Percentiles rank a stretch among this genome's conserved stretches.
Evolutionary conservation across 306 rosid genomes (phyloP).

Genomic region (Acacia acuminata): DNA sequence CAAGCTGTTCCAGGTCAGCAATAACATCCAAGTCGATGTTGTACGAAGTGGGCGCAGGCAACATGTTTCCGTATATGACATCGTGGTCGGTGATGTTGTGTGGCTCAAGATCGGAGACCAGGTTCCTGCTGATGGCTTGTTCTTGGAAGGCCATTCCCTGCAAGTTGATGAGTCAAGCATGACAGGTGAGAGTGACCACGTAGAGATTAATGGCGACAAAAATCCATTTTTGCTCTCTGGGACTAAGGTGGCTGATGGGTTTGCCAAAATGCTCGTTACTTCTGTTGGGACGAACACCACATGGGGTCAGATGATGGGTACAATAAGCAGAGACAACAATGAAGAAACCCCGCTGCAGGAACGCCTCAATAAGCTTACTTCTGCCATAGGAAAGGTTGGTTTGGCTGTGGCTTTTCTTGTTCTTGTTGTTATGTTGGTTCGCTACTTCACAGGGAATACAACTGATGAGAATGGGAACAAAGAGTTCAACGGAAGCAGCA

Average conservation of each 20-base stretch:
- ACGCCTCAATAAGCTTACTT: constrained; percentile 27
- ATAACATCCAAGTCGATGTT: constrained; percentile 38
- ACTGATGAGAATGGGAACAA: constrained; percentile 27
- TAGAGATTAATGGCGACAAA: background rate
- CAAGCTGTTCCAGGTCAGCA: constrained; percentile 14
- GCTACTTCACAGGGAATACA: constrained; percentile 14
- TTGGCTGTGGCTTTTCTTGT: constrained; percentile 36
- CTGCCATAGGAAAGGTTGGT: constrained; percentile 34
- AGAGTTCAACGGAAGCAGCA: constrained; percentile 23
- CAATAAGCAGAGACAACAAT: background rate
- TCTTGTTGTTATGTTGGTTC: constrained; percentile 27
- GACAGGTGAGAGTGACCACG: constrained; percentile 4
- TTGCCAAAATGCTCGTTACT: background rate
- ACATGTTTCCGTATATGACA: constrained; percentile 24
- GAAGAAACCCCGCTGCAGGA: background rate
- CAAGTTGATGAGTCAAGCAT: constrained; percentile 16
- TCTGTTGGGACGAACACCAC: background rate
- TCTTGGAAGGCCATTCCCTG: constrained; percentile 2
- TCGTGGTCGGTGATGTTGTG: constrained; percentile 49
- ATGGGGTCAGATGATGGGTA: constrained; percentile 9
- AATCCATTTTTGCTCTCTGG: constrained; percentile 1
- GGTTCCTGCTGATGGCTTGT: constrained; percentile 6
- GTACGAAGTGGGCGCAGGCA: constrained; percentile 28
- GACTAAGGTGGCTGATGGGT: background rate
- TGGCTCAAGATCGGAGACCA: constrained; percentile 25